Percentiles rank a stretch among this genome's conserved stretches.
phyloP scores from a whole-genome alignment of 805 yeast genomes.

The Nakazawaea populi region DNA sequence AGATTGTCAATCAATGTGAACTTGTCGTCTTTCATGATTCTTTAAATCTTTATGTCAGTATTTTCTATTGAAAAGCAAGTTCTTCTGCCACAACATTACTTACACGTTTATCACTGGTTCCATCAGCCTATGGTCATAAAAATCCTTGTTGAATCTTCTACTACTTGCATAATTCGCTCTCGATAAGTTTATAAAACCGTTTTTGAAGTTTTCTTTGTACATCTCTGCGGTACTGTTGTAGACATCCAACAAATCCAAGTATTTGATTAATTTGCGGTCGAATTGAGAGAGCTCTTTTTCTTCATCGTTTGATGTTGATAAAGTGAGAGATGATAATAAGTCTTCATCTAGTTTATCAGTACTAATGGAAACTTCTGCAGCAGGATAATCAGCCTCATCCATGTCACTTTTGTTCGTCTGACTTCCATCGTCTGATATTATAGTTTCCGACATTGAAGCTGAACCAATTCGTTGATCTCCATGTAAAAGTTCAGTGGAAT shows the following conservation, averaged over 20 bases:
- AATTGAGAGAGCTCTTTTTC: not conserved
- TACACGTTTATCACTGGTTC: conserved; percentile 12
- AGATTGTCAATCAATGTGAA: not conserved
- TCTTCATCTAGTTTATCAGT: not conserved
- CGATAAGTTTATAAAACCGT: conserved; percentile 34
- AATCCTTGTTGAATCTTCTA: conserved; percentile 14
- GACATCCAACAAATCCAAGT: conserved; percentile 26
- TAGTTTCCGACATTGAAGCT: too few relatives aligned
- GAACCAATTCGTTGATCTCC: too few relatives aligned
- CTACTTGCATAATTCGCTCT: conserved; percentile 33
- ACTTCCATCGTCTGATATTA: too few relatives aligned
- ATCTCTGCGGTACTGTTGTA: conserved; percentile 25
- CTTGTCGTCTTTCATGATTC: not conserved
- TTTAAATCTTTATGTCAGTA: not conserved
- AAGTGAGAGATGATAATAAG: not conserved
- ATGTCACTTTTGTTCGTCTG: too few relatives aligned
- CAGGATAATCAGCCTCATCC: too few relatives aligned
- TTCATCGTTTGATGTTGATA: not conserved
- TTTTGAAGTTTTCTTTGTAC: conserved; percentile 19
- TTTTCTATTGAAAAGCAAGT: not conserved
- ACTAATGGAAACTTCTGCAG: too few relatives aligned
- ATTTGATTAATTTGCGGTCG: conserved; percentile 11
- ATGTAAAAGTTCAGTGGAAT: too few relatives aligned
- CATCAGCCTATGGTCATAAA: conserved; percentile 16
- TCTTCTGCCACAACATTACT: not conserved